Conservation (phyloP, 371 early-diverging fungal genomes). For the Quaeritorhiza haematococci region DNA sequence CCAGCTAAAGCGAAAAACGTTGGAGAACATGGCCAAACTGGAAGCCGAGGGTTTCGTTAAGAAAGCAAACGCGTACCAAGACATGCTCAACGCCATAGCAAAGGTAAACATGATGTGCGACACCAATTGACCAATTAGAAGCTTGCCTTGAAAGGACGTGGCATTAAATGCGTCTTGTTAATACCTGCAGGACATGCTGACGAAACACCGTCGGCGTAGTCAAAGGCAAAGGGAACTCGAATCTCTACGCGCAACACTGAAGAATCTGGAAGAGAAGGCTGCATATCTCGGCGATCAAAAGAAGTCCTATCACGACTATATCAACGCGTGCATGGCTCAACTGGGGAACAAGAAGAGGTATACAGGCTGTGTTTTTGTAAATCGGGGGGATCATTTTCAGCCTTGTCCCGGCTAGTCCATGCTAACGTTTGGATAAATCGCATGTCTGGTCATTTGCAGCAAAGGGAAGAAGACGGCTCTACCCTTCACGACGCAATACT, state of each 20-base stretch:
- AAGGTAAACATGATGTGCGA: constrained; percentile 28
- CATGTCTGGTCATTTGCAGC: constrained; percentile 22
- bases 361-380: constrained; percentile 7
- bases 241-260: constrained; percentile 70
- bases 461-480: constrained; percentile 63
- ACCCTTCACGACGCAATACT: constrained; percentile 90
- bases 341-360: constrained; percentile 73
- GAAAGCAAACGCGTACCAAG: constrained; percentile 68
- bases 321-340: constrained; percentile 80
- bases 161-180: neutral
- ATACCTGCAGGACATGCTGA: constrained; percentile 68
- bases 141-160: neutral
- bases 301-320: constrained; percentile 82
- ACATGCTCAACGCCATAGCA: constrained; percentile 86
- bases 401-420: no score
- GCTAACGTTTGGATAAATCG: no score
- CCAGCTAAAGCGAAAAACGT: constrained; percentile 61
- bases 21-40: constrained; percentile 69
- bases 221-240: constrained; percentile 70
- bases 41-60: constrained; percentile 62
- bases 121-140: no score
- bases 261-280: constrained; percentile 74
- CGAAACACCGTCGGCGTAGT: constrained; percentile 79
- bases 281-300: constrained; percentile 78
- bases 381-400: no score